Evolutionary conservation across 306 rosid species (phyloP).

Genomic region (Neltuma alba): DNA sequence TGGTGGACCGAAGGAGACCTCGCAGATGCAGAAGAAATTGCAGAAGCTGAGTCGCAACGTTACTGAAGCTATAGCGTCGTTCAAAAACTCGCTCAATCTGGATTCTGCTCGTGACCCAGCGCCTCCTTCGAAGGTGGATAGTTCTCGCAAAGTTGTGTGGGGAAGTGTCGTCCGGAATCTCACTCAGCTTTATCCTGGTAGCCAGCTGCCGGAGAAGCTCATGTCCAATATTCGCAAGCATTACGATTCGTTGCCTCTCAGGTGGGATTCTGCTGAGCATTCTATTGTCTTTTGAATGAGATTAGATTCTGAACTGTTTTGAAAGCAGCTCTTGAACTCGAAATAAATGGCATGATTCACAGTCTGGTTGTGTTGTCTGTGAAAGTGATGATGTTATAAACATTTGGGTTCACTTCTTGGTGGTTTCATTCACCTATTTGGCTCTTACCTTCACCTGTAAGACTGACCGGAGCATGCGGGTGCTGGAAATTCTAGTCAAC

Average conservation of each 20-base stretch:
- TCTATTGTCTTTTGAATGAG: constrained; percentile 4
- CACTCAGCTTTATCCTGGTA: constrained; percentile 84
- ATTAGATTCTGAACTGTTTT: constrained; percentile 24
- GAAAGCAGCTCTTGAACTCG: background rate
- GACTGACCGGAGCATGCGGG: constrained; percentile 15
- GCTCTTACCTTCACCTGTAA: background rate
- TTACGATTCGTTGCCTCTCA: constrained; percentile 83
- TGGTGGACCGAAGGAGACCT: constrained; percentile 47
- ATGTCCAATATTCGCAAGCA: constrained; percentile 85
- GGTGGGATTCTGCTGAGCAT: constrained; percentile 47
- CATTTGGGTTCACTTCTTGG: background rate
- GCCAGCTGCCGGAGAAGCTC: constrained; percentile 92
- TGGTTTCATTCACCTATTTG: background rate
- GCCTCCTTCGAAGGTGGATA: constrained; percentile 46
- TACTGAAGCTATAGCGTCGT: constrained; percentile 73
- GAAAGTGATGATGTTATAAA: constrained; percentile 1
- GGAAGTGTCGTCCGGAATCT: constrained; percentile 77
- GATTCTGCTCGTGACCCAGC: constrained; percentile 52
- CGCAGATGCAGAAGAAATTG: constrained; percentile 74
- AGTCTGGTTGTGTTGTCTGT: background rate
- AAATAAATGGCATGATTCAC: background rate
- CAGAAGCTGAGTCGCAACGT: constrained; percentile 78
- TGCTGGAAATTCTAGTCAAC: background rate
- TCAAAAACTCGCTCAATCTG: constrained; percentile 75
- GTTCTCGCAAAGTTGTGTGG: constrained; percentile 74